A percentile compares a stretch with the other conserved stretches of the same genome.
These are phyloP conservation scores for Sutorius eximius DNA, from an alignment of 1,284 basidiomycete genomes.

Conservation along the genomic window DNA sequence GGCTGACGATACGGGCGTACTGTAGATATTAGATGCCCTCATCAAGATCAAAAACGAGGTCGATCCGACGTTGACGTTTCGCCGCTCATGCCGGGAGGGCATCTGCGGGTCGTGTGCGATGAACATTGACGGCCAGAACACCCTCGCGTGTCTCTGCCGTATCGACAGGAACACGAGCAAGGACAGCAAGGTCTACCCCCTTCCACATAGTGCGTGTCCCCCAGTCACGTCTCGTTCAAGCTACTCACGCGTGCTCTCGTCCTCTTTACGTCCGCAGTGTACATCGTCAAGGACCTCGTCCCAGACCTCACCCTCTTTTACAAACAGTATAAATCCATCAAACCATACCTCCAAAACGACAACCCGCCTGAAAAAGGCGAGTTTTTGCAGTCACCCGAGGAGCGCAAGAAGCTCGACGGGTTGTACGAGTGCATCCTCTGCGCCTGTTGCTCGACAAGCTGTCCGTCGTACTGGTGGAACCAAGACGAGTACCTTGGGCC, in stretches of 20 bases:
- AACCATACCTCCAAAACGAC: conserved; percentile 93
- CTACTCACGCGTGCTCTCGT: background rate
- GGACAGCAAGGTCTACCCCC: conserved; percentile 92
- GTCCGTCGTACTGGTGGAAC: conserved; percentile 99
- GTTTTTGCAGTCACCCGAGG: conserved; percentile 87
- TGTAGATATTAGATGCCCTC: conserved; percentile 82
- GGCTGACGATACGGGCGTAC: background rate
- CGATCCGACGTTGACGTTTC: conserved; percentile 95
- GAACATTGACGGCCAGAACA: conserved; percentile 99
- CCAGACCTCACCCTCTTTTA: conserved; percentile 90
- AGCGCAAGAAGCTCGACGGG: conserved; percentile 94
- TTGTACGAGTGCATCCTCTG: conserved; percentile 96
- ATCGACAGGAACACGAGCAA: conserved; percentile 79
- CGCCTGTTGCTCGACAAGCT: conserved; percentile 95
- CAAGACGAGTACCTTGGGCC: conserved; percentile 98
- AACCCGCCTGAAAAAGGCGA: conserved; percentile 84
- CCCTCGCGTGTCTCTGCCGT: conserved; percentile 94
- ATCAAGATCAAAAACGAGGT: conserved; percentile 99
- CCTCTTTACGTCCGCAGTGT: conserved; percentile 60
- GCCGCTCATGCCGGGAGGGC: conserved; percentile 95
- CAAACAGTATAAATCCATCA: conserved; percentile 99
- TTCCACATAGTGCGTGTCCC: conserved; percentile 86
- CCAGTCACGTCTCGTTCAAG: too few relatives aligned
- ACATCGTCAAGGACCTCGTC: conserved; percentile 98
- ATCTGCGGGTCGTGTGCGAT: conserved; percentile 99